Evolutionary conservation across 495 filamentous ascomycete species (phyloP), one percentile per base, ranked within the genome.

Genomic region (Penicilliopsis zonata): DNA sequence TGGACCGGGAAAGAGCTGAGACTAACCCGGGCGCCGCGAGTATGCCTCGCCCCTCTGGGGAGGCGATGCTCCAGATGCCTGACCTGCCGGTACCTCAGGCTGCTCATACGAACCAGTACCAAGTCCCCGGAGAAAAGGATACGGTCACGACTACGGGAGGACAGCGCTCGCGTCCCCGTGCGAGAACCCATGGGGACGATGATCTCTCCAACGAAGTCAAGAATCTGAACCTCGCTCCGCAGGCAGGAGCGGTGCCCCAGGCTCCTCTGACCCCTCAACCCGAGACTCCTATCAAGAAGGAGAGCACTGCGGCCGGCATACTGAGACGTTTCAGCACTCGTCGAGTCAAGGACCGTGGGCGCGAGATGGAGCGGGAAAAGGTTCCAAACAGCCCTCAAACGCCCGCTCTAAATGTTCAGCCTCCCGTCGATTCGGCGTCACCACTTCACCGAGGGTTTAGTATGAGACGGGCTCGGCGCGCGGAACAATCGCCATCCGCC

Each of bases 171-270:
- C 70, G 90, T 30, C 85, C 86, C 8, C 72, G 90, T 26, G 86
- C 90, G 18, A 65, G 92, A 35, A 96, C 90, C 0, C 92, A 96
- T 48, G 93, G 90, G 25, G 90, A 96, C 54, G 90, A 96, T 40
- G 92, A 99, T 20, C 70, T 87, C 10, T 63, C 75, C 3, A 82
- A 90, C 30, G 70, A 68, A 3, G 60, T 83, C 56, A 83, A 86
- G 55, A 80, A 78, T 45, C 55, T 80, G 12, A 76, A 86, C 50
- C 42, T 81, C 44, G 52, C 69, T 33, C 47, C 65, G 5, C 55
- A 65, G 5, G 56, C 61, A 20, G 54, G 65, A 37, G 65, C 76
- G 47, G 52, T 63, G 9, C 64, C 72, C 2, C 59, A 71, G 13
- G 66, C 76, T 23, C 59, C 73, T 25, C 65, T 69, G 9, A 50